A percentile compares a stretch with the other conserved stretches of the same genome.
Evolutionary conservation across 257 asterid species (phyloP).

Genomic region (Salvia rosmarinus): DNA sequence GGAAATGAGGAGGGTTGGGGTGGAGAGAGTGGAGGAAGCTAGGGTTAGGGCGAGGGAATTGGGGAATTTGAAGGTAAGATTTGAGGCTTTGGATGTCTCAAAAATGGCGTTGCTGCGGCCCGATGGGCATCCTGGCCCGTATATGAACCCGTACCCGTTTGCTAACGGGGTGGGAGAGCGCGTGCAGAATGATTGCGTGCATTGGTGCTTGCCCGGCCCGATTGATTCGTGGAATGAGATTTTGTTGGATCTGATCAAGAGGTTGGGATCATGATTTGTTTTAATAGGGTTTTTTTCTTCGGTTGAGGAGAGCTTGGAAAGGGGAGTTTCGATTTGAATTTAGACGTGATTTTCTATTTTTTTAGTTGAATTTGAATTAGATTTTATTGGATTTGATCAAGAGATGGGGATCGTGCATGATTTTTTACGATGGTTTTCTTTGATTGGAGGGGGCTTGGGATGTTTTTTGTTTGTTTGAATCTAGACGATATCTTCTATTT

Average conservation of each 20-base stretch:
- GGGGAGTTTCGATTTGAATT: no score
- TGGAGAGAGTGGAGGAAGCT: slow-evolving; percentile 46
- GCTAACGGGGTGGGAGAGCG: slow-evolving; percentile 58
- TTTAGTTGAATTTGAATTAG: no score
- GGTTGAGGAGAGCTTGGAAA: no score
- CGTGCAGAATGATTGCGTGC: slow-evolving; percentile 81
- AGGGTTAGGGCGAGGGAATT: slow-evolving; percentile 29
- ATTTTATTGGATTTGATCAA: no score
- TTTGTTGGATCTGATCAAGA: slow-evolving; percentile 56
- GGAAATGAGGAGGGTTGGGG: slow-evolving; percentile 65
- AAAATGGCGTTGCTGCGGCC: slow-evolving; percentile 66
- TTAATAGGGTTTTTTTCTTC: background rate
- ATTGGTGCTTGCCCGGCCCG: slow-evolving; percentile 94
- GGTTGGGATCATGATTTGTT: slow-evolving; percentile 12
- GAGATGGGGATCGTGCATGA: no score
- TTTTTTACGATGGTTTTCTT: no score
- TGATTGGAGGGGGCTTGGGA: no score
- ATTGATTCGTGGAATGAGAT: slow-evolving; percentile 86
- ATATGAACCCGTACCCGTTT: slow-evolving; percentile 71
- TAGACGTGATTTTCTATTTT: no score
- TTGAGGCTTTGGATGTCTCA: slow-evolving; percentile 68
- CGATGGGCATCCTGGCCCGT: slow-evolving; percentile 92
- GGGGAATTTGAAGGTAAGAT: slow-evolving; percentile 34
- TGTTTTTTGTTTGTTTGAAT: no score
- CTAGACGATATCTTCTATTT: no score